Evolutionary conservation across 1,139 yeast species (phyloP).

Genomic region (Kodamaea plutei): DNA sequence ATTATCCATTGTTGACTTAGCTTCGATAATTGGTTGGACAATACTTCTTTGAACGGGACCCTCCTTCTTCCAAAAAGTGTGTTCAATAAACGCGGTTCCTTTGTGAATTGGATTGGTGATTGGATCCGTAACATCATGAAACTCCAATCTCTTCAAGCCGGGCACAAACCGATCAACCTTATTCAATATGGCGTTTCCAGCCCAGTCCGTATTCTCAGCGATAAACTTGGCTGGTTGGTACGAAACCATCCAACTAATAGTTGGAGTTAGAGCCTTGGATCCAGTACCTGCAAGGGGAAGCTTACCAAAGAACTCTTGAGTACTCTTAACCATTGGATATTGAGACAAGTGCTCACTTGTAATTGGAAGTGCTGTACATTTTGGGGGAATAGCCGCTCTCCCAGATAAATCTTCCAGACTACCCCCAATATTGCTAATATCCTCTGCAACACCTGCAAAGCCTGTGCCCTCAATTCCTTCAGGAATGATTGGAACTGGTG

Average conservation of each 20-base stretch:
- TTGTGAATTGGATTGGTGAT: constrained; percentile 14
- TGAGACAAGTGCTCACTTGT: constrained; percentile 17
- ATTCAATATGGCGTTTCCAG: constrained; percentile 30
- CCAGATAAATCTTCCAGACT: too few species aligned
- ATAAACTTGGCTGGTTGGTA: constrained; percentile 25
- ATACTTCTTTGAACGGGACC: constrained; percentile 5
- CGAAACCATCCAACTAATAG: constrained; percentile 16
- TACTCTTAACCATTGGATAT: constrained; percentile 23
- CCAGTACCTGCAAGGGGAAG: constrained; percentile 19
- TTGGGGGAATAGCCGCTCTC: too few species aligned
- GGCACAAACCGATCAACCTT: constrained; percentile 37
- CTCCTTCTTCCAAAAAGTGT: constrained; percentile 4
- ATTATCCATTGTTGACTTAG: constrained; percentile 21
- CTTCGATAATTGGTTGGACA: constrained; percentile 38
- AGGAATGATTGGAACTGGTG: too few species aligned
- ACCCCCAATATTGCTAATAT: too few species aligned
- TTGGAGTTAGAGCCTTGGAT: constrained; percentile 14
- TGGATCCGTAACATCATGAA: constrained; percentile 39
- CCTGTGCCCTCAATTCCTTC: too few species aligned
- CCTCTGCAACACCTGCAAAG: too few species aligned
- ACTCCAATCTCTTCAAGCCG: constrained; percentile 33
- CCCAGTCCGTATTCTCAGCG: constrained; percentile 23
- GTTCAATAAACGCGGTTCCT: not conserved
- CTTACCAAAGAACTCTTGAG: constrained; percentile 15
- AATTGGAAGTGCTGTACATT: constrained; percentile 3